These are phyloP conservation scores for Mycena maculata DNA, from an alignment of 768 basidiomycete species.

Conservation along the genomic window DNA sequence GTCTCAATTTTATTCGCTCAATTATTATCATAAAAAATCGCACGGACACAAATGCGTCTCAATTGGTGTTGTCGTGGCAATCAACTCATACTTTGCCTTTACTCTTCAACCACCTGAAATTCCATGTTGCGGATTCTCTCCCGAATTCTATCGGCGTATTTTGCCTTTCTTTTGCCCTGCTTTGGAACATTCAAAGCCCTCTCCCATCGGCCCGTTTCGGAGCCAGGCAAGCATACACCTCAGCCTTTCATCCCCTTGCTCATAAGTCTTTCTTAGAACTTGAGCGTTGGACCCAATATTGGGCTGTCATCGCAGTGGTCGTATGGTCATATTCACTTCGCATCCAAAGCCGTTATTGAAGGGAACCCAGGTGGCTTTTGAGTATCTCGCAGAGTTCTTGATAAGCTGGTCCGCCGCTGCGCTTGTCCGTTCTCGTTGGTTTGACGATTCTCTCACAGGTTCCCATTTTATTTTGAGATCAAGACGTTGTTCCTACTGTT, in stretches of 20 bases:
- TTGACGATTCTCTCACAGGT: slow-evolving; percentile 53
- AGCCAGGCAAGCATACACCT: slow-evolving; percentile 39
- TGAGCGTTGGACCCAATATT: slow-evolving; percentile 60
- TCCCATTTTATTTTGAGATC: slow-evolving; percentile 82
- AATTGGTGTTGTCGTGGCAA: slow-evolving; percentile 2
- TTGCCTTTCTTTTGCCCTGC: slow-evolving; percentile 74
- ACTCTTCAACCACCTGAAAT: background rate
- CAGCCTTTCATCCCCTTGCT: no score
- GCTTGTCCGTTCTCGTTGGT: slow-evolving; percentile 18
- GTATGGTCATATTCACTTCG: background rate
- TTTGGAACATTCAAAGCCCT: slow-evolving; percentile 78
- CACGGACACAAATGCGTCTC: background rate
- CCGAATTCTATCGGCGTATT: slow-evolving; percentile 68
- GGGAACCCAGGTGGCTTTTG: slow-evolving; percentile 64
- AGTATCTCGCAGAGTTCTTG: slow-evolving; percentile 72
- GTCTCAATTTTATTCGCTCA: background rate
- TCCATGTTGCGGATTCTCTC: background rate
- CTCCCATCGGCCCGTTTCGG: slow-evolving; percentile 60
- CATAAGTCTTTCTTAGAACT: slow-evolving; percentile 39
- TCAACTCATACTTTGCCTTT: background rate
- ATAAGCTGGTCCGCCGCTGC: slow-evolving; percentile 69
- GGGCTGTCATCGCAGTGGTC: slow-evolving; percentile 18
- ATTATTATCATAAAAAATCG: background rate
- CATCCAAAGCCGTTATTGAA: background rate
- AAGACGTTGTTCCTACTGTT: slow-evolving; percentile 77